Base-by-base conservation (phyloP, 257 asterid genomes). In the Osmanthus fragrans region DNA sequence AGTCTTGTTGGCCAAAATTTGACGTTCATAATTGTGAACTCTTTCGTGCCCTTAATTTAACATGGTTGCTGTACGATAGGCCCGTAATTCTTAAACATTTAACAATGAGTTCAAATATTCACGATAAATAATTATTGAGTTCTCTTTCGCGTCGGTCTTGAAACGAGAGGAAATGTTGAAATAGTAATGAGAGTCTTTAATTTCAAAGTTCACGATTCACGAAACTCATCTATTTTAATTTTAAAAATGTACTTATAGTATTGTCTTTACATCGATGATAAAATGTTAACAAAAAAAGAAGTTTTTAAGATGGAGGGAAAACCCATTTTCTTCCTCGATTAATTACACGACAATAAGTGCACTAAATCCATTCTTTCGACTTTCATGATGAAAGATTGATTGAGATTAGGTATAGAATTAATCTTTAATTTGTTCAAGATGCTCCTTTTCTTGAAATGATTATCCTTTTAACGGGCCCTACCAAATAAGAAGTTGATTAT, bases 351-450 rank as follows among this genome's bases (percentile, higher is more conserved):
- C 39, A 56, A 37, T 29, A n/a, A 68, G 75, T 66, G 80, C 76
- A 71, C 29, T 30, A 77, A 27, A 80, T 82, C 85, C 79, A 77
- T 33, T 80, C 29, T 76, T 76, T 39, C 80, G 84, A 82, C 86
- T 39, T 11, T 54, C 78, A 76, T 81, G 67, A 76, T 83, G 72
- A 63, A 79, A 79, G 81, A 37, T 74, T 76, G 74, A 80, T 78
- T 77, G 70, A 80, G 81, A 72, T 80, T 85, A 80, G 82, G 85
- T 82, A 75, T 73, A 80, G 79, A 81, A 76, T 58, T 32, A 25
- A 73, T 33, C n/a, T 66, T 11, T 80, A 42, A 74, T 51, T 32
- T n/a, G 40, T 30, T 25, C 0, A 27, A 23, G 36, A 16, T 27
- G 34, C 7, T 63, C 27, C 66, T 63, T 63, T 63, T 19, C 69